Conservation (phyloP, 1,284 basidiomycete species). For the Sporisorium exsertum region DNA sequence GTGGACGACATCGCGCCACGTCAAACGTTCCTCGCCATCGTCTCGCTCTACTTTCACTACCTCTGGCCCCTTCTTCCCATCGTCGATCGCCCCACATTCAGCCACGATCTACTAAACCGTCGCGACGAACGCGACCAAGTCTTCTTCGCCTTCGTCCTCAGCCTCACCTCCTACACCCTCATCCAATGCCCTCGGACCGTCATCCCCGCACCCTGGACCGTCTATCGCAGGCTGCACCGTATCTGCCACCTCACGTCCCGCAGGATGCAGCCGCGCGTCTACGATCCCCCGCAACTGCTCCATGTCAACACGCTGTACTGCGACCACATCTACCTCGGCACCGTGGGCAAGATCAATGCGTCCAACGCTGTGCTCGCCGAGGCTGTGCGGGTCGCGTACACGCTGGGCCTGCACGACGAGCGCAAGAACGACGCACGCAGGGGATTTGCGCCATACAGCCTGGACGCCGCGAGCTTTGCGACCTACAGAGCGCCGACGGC, state of each 20-base stretch:
- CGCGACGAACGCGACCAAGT: conserved; percentile 49
- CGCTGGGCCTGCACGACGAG: conserved; percentile 54
- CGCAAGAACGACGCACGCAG: conserved; percentile 21
- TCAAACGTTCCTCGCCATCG: conserved; percentile 51
- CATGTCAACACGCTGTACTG: conserved; percentile 58
- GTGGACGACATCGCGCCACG: conserved; percentile 56
- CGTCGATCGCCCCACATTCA: conserved; percentile 50
- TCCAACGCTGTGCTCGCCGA: conserved; percentile 58
- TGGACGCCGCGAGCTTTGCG: conserved; percentile 22
- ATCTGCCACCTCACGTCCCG: conserved; percentile 55
- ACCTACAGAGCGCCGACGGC: conserved; percentile 20
- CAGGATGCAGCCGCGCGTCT: conserved; percentile 48
- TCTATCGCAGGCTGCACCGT: conserved; percentile 53
- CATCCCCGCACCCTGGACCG: conserved; percentile 46
- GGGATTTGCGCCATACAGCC: conserved; percentile 13
- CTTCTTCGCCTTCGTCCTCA: conserved; percentile 55
- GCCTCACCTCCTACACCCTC: conserved; percentile 54
- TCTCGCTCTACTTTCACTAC: conserved; percentile 55
- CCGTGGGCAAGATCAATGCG: conserved; percentile 43
- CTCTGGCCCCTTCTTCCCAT: conserved; percentile 56
- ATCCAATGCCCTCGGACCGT: conserved; percentile 53
- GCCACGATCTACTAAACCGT: conserved; percentile 50
- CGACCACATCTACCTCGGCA: conserved; percentile 60
- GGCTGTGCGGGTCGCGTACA: conserved; percentile 47
- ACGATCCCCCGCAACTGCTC: conserved; percentile 49